phyloP scores from a whole-genome alignment of 2,329 filamentous ascomycete genomes.

The Periconia sp. region DNA sequence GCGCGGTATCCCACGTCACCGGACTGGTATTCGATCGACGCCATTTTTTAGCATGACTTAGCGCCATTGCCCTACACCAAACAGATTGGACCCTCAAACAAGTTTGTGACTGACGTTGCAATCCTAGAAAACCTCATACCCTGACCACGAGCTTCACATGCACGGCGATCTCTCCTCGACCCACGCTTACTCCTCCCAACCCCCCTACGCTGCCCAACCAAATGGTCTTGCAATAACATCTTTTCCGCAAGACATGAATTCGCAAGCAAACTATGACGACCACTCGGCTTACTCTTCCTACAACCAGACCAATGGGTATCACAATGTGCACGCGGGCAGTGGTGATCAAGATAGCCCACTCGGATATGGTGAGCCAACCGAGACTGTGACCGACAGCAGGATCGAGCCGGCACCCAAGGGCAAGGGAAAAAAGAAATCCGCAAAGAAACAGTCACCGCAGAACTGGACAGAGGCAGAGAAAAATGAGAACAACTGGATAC shows the following conservation, averaged over 20 bases:
- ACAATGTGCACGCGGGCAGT: slow-evolving; percentile 43
- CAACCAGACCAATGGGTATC: slow-evolving; percentile 38
- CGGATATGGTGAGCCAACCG: slow-evolving; percentile 38
- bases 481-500: slow-evolving; percentile 78
- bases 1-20: slow-evolving; percentile 13
- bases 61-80: slow-evolving; percentile 9
- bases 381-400: slow-evolving; percentile 1
- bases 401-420: slow-evolving; percentile 9
- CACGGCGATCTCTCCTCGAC: slow-evolving; percentile 32
- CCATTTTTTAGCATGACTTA: slow-evolving; percentile 25
- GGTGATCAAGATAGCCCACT: slow-evolving; percentile 51
- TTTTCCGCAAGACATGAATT: slow-evolving; percentile 34
- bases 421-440: slow-evolving; percentile 30
- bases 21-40: slow-evolving; percentile 15
- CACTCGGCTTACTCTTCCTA: slow-evolving; percentile 33
- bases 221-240: slow-evolving; percentile 36
- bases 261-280: slow-evolving; percentile 27
- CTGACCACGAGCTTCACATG: slow-evolving; percentile 38
- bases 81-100: slow-evolving; percentile 1
- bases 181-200: slow-evolving; percentile 30
- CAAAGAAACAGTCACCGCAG: slow-evolving; percentile 14
- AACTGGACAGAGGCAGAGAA: slow-evolving; percentile 29
- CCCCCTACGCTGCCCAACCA: slow-evolving; percentile 36
- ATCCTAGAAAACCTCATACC: slow-evolving; percentile 28
- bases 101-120: slow-evolving; percentile 20